Percentiles rank a stretch among this genome's conserved stretches.
Evolutionary conservation across 2,329 filamentous ascomycete genomes (phyloP).

Genomic region (Colletotrichum sp.): DNA sequence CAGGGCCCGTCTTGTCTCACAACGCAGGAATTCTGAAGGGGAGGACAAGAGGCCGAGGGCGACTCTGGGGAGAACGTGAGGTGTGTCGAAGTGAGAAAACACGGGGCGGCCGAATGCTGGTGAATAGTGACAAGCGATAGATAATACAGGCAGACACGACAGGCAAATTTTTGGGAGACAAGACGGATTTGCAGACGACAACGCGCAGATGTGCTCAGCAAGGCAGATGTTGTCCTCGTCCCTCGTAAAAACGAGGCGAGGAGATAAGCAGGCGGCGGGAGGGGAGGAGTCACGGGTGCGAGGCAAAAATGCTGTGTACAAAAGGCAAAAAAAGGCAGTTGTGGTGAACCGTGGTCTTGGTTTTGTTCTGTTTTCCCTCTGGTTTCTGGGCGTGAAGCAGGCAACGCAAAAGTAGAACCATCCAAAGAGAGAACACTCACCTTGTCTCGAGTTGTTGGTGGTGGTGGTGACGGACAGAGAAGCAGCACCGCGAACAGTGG

Average conservation of each 20-base stretch:
- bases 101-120: neutral
- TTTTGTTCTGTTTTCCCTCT: neutral
- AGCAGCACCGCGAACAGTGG: conserved; percentile 1
- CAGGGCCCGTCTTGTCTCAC: conserved; percentile 16
- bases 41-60: conserved; percentile 1
- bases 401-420: neutral
- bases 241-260: neutral
- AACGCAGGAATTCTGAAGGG: neutral
- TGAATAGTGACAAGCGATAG: neutral
- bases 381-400: neutral
- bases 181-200: neutral
- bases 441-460: neutral
- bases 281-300: conserved; percentile 7
- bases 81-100: conserved; percentile 1
- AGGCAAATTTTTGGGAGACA: neutral
- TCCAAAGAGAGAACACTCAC: conserved; percentile 13
- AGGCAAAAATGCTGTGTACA: conserved; percentile 1
- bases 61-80: neutral
- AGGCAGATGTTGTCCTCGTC: neutral
- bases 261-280: neutral
- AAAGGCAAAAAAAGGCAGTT: conserved; percentile 2
- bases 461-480: neutral
- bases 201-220: neutral
- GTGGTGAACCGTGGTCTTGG: neutral
- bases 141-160: conserved; percentile 10